These are phyloP conservation scores for Apiospora hydei DNA, from an alignment of 2,329 filamentous ascomycete species.

Conservation along the genomic window DNA sequence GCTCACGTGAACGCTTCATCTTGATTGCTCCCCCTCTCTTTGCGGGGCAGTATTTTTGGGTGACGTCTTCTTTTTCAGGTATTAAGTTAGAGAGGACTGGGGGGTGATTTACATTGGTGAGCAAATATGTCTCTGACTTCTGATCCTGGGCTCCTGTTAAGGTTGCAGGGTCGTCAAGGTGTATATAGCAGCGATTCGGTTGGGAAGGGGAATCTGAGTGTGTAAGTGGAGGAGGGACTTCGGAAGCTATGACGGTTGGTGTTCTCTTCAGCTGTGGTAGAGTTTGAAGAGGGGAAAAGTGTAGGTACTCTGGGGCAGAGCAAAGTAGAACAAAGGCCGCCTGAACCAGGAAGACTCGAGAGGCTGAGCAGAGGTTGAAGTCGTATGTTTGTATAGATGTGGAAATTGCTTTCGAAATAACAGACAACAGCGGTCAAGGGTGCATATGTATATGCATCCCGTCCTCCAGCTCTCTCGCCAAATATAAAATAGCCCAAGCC, in stretches of 20 bases:
- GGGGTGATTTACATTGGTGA: conserved; percentile 19
- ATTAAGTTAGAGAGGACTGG: conserved; percentile 16
- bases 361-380: neutral
- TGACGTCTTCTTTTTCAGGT: conserved; percentile 6
- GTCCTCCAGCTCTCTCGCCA: conserved; percentile 10
- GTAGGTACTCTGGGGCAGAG: neutral
- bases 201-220: neutral
- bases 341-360: neutral
- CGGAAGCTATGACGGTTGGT: neutral
- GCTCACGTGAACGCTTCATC: conserved; percentile 71
- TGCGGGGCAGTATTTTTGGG: neutral
- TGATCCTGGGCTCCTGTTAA: neutral
- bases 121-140: conserved; percentile 13
- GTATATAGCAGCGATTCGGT: conserved; percentile 16
- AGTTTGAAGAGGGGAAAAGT: conserved; percentile 17
- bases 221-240: conserved; percentile 6
- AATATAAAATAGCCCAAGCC: conserved; percentile 6
- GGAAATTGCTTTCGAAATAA: neutral
- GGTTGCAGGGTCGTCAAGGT: conserved; percentile 13
- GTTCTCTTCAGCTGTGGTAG: neutral
- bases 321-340: neutral
- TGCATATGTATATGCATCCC: neutral
- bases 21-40: neutral
- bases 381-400: neutral
- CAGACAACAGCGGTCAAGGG: conserved; percentile 13